Percentiles rank a stretch among this genome's conserved stretches.
Conservation (phyloP, 106 monocot genomes). For the Triglochin maritima region DNA sequence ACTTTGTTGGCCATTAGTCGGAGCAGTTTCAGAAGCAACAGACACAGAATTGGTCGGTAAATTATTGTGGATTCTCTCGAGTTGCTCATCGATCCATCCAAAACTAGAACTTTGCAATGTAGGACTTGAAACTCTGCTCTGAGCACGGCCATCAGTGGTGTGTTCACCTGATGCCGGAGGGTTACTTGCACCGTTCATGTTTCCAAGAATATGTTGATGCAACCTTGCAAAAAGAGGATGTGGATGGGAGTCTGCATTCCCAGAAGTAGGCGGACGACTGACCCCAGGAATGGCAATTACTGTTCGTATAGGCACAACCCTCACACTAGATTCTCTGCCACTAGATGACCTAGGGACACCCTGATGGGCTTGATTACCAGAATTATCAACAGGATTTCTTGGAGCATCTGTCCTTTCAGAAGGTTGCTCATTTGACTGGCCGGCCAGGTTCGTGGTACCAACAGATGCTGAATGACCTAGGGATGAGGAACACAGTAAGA, state of each 20-base stretch:
- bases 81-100: not conserved
- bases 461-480: slow-evolving; percentile 33
- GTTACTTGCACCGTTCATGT: slow-evolving; percentile 18
- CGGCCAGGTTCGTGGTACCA: slow-evolving; percentile 17
- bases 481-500: not conserved
- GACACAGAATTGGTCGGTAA: not conserved
- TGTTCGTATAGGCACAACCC: slow-evolving; percentile 58
- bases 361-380: slow-evolving; percentile 20
- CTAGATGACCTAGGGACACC: slow-evolving; percentile 19
- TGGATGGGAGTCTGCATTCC: slow-evolving; percentile 22
- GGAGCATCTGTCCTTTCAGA: slow-evolving; percentile 28
- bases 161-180: slow-evolving; percentile 22
- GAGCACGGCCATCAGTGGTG: not conserved
- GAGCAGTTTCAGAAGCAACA: not conserved
- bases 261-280: slow-evolving; percentile 24
- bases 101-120: not conserved
- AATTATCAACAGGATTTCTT: slow-evolving; percentile 24
- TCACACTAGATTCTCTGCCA: slow-evolving; percentile 42
- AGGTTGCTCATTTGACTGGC: slow-evolving; percentile 18
- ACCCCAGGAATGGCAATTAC: slow-evolving; percentile 64
- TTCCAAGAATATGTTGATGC: slow-evolving; percentile 23
- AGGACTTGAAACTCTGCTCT: not conserved
- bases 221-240: slow-evolving; percentile 59
- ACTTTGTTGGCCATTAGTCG: not conserved
- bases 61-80: not conserved